phyloP scores from a whole-genome alignment of 768 basidiomycete genomes.

The Boletales sp. region DNA sequence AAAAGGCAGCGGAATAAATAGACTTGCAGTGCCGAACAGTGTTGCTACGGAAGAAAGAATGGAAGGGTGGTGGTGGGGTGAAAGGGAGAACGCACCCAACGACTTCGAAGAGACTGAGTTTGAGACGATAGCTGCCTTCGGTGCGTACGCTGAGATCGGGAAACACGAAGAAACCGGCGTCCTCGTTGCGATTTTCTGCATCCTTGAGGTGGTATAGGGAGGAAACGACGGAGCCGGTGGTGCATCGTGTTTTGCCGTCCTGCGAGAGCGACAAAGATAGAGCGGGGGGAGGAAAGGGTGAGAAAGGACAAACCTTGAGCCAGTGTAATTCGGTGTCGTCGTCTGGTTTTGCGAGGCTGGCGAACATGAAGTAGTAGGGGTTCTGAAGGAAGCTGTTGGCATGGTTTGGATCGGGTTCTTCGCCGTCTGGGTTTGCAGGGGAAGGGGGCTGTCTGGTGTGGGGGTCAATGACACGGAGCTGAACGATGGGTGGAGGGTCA shows the following conservation, averaged over 20 bases:
- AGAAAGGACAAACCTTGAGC: conserved; percentile 51
- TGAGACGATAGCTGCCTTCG: conserved; percentile 79
- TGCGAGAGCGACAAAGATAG: conserved; percentile 27
- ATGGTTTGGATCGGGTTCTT: conserved; percentile 38
- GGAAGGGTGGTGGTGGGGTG: conserved; percentile 3
- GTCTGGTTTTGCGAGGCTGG: conserved; percentile 83
- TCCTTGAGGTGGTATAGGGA: conserved; percentile 90
- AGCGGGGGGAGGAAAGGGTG: background rate
- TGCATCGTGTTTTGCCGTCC: conserved; percentile 89
- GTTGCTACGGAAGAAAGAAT: conserved; percentile 42
- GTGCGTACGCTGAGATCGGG: conserved; percentile 90
- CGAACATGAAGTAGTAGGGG: conserved; percentile 96
- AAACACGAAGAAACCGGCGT: conserved; percentile 95
- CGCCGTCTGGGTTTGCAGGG: conserved; percentile 27
- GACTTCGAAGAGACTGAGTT: conserved; percentile 82
- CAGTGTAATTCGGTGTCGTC: conserved; percentile 88
- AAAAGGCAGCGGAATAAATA: conserved; percentile 85
- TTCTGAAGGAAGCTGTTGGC: conserved; percentile 74
- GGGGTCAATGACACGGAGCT: conserved; percentile 82
- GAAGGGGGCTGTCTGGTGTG: conserved; percentile 31
- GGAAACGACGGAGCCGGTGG: conserved; percentile 87
- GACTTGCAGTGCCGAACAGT: conserved; percentile 89
- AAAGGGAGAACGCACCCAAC: conserved; percentile 61
- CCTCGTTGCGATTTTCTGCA: conserved; percentile 53
- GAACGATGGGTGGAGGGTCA: conserved; percentile 96